Conservation (phyloP, 805 yeast genomes). For the Zygotorulaspora sp. region DNA sequence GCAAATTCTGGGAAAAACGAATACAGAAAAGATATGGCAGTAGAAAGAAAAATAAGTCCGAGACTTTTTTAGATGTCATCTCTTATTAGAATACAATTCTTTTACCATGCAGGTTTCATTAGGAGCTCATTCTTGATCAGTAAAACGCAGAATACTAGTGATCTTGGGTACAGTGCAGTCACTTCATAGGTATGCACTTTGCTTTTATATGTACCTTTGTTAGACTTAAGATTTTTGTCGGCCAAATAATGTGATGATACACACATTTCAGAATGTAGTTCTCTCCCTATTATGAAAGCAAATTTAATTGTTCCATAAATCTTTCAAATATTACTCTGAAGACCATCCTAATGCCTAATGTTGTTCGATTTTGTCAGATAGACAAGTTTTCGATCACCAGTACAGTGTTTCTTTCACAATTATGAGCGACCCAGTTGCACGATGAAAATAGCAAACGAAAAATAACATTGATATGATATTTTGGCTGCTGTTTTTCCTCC, state of each 20-base stretch:
- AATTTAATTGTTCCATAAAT: slow-evolving; percentile 32
- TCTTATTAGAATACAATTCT: too few relatives aligned
- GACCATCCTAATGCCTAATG: too few relatives aligned
- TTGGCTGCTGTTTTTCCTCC: neutral
- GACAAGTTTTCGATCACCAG: slow-evolving; percentile 1
- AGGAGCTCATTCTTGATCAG: slow-evolving; percentile 1
- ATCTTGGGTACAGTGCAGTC: neutral
- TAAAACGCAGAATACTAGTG: slow-evolving; percentile 1
- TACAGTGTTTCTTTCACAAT: neutral
- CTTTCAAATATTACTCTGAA: neutral
- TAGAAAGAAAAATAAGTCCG: slow-evolving; percentile 3
- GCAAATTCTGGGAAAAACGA: neutral
- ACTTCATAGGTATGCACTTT: too few relatives aligned
- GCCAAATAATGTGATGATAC: too few relatives aligned
- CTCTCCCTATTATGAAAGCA: slow-evolving; percentile 24
- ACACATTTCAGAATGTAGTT: neutral
- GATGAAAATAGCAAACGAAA: too few relatives aligned
- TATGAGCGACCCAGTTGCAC: too few relatives aligned
- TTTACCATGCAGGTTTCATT: slow-evolving; percentile 8
- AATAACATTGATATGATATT: neutral
- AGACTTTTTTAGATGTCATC: neutral
- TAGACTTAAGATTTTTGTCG: too few relatives aligned
- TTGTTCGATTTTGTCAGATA: too few relatives aligned
- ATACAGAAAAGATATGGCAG: slow-evolving; percentile 4
- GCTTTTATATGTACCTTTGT: too few relatives aligned